phyloP scores from a whole-genome alignment of 2,329 filamentous ascomycete species.

The Hypoxylon sp. region DNA sequence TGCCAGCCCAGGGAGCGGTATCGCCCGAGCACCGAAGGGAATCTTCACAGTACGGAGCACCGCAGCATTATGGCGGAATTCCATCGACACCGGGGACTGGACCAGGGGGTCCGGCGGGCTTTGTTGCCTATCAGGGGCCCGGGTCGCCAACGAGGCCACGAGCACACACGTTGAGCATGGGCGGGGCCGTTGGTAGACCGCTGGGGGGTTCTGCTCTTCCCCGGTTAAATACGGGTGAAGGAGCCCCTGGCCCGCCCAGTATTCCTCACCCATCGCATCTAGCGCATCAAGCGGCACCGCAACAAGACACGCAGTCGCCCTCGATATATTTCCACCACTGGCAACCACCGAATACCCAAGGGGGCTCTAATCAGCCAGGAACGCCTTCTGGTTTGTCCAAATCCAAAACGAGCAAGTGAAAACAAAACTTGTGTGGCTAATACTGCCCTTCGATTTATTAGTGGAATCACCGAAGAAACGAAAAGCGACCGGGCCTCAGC shows the following conservation, averaged over 20 bases:
- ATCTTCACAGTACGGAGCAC: slow-evolving; percentile 55
- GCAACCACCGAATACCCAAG: slow-evolving; percentile 81
- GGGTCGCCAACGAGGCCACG: slow-evolving; percentile 63
- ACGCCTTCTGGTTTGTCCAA: slow-evolving; percentile 80
- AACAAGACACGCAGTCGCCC: slow-evolving; percentile 74
- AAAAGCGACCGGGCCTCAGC: slow-evolving; percentile 73
- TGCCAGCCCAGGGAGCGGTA: slow-evolving; percentile 61
- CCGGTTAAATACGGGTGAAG: slow-evolving; percentile 60
- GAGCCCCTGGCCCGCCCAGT: slow-evolving; percentile 50
- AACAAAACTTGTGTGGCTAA: slow-evolving; percentile 57
- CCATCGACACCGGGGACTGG: slow-evolving; percentile 59
- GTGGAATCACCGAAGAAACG: slow-evolving; percentile 86
- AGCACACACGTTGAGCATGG: slow-evolving; percentile 61
- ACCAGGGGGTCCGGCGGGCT: slow-evolving; percentile 55
- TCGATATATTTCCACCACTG: slow-evolving; percentile 93
- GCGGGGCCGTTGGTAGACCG: slow-evolving; percentile 54
- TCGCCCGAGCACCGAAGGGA: slow-evolving; percentile 69
- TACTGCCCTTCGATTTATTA: slow-evolving; percentile 65
- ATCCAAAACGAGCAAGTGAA: slow-evolving; percentile 60
- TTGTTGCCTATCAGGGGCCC: slow-evolving; percentile 57
- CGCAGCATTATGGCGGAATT: slow-evolving; percentile 55
- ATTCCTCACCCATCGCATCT: slow-evolving; percentile 61
- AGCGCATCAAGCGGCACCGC: slow-evolving; percentile 64
- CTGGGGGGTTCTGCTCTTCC: slow-evolving; percentile 56
- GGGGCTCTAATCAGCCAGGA: slow-evolving; percentile 72